Evolutionary conservation across 495 filamentous ascomycete species (phyloP), one percentile per base, ranked within the genome.

Genomic region (Neurospora sp.): DNA sequence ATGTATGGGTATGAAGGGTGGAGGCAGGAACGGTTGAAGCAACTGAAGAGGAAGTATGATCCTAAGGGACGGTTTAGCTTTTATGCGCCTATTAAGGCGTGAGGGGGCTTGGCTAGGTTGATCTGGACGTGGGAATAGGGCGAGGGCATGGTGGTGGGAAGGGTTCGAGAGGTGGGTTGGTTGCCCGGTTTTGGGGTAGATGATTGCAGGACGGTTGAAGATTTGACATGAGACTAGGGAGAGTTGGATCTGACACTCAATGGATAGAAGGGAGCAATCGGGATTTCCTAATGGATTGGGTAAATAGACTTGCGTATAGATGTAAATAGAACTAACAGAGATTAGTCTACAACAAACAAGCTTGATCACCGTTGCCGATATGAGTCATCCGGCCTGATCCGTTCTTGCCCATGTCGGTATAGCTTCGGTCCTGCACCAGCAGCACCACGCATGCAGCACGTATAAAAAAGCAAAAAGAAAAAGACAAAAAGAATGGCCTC

Each of bases 11-110:
- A 78, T 69, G 87, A 88, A 69, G n/a, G 71, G 18, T 88, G 87
- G 85, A 78, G 87, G 1, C 79, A 80, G 75, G 70, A 80, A 9
- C 75, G 76, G 6, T 77, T 91, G 70, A 71, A 71, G 41, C 75
- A 68, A 8, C 72, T 90, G 76, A 90, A 90, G 83, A 73, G 75
- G 14, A 86, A 86, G 79, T 90, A 88, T 75, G 89, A 91, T 74
- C 87, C 88, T 0, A 6, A 73, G 12, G 80, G 82, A 7, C 79
- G 77, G 72, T 90, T 90, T 73, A 86, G 82, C 71, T 89, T 85
- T 69, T 89, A 86, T 73, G 84, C 76, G 0, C 87, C 88, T 59
- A 59, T 59, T 3, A 31, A 59, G 48, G 48, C 42, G 3, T 48
- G 46, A 20, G 3, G 3, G n/a, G n/a, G 8, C 0, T 4, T 5